Evolutionary conservation across 305 asterid genomes (phyloP), one percentile per base, ranked within the genome.

Genomic region (Petunia hybrid): DNA sequence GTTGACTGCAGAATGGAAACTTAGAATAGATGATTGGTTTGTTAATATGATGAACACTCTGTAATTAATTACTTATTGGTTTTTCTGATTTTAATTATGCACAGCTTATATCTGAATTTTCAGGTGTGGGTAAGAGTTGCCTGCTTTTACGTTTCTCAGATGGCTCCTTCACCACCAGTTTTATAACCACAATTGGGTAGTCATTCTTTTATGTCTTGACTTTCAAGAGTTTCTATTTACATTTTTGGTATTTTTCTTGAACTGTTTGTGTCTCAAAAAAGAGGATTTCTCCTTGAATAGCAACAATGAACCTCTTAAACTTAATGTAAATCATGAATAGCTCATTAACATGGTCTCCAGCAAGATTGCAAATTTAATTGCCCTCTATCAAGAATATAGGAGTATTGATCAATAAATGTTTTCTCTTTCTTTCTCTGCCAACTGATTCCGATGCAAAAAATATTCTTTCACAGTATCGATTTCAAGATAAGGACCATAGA

Each of bases 61-160:
- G 62, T 73, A 45, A 31, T 35, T 31, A 71, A 22, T 48, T 73
- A 48, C 77, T 45, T 45, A 46, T 1, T 45, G 57, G 40, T 71
- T 5, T 48, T 48, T 73, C 45, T 73, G 78, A 70, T 31, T 73
- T 35, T 73, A 35, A 73, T 48, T 13, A 73, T 35, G 62, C 51
- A 51, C 60, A 61, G 31, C 60, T 8, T 64, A 48, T 79, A 69
- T 79, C 13, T 79, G 66, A 79, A 79, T 66, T 66, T 14, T 48
- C 87, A 87, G 89, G 87, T 84, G 89, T 86, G 81, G 89, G 89
- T 43, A 86, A 86, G 87, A 84, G 87, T 86, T 86, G 89, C 84
- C 89, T 86, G 43, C 89, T 86, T 61, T 53, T 86, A 67, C 87
- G 89, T 74, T 86, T 86, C 81, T 86, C 89, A 13, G 89, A 86